These are phyloP conservation scores for Solanum ossicruentum DNA, from an alignment of 257 asterid genomes.

Conservation along the genomic window DNA sequence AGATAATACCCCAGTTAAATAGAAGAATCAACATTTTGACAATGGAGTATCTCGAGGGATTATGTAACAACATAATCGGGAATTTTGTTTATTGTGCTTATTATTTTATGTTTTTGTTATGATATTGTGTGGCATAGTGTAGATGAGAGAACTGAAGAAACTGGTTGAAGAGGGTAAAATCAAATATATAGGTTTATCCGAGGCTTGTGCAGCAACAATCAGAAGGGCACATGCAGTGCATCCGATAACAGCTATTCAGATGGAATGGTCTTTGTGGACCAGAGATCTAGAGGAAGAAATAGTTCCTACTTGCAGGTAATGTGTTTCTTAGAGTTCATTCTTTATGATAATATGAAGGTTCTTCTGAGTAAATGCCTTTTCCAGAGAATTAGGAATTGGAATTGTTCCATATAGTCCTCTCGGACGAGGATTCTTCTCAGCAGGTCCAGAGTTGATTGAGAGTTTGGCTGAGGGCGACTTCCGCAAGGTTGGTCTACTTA, in stretches of 20 bases:
- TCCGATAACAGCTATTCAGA: conserved; percentile 23
- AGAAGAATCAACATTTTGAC: conserved; percentile 6
- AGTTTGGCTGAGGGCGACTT: conserved; percentile 11
- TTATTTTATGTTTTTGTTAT: neutral
- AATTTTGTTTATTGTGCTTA: neutral
- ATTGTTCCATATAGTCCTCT: conserved; percentile 31
- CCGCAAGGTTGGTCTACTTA: conserved; percentile 9
- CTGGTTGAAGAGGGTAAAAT: conserved; percentile 28
- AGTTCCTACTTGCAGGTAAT: conserved; percentile 23
- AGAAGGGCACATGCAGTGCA: conserved; percentile 26
- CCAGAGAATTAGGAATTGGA: conserved; percentile 22
- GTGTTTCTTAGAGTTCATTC: neutral
- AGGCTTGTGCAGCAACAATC: conserved; percentile 17
- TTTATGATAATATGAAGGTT: neutral
- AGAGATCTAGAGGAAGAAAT: conserved; percentile 16
- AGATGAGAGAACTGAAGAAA: conserved; percentile 21
- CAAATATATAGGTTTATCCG: conserved; percentile 20
- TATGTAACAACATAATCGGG: neutral
- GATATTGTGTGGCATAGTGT: neutral
- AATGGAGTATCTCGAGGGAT: conserved; percentile 7
- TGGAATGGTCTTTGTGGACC: conserved; percentile 24
- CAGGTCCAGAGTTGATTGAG: conserved; percentile 11
- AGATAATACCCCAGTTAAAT: neutral
- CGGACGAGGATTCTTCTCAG: conserved; percentile 21
- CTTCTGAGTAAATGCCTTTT: neutral